Evolutionary conservation across 2,329 filamentous ascomycete species (phyloP).

Genomic region (Tolypocladium cylindrosporum): DNA sequence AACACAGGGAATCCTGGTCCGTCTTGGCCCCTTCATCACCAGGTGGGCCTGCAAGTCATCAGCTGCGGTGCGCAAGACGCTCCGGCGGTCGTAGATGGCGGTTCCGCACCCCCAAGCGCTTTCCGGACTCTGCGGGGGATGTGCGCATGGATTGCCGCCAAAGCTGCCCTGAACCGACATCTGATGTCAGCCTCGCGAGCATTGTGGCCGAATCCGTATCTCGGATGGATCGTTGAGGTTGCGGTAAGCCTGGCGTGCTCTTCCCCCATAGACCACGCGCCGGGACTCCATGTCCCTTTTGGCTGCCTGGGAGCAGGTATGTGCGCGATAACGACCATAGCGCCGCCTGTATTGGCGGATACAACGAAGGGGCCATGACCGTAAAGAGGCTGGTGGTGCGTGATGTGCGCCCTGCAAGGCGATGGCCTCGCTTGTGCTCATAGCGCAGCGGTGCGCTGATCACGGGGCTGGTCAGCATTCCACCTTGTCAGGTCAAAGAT

Average conservation of each 20-base stretch:
- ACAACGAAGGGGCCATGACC: no score
- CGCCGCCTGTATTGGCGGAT: neutral
- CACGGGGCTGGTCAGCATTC: neutral
- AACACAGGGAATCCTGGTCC: no score
- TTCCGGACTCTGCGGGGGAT: no score
- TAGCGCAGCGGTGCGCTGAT: neutral
- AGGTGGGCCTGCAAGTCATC: no score
- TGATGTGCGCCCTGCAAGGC: neutral
- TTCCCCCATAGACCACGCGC: neutral
- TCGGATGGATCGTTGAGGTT: neutral
- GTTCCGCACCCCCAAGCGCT: no score
- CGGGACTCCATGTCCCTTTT: neutral
- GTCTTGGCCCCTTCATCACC: neutral
- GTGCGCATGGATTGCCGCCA: no score
- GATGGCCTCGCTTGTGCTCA: no score
- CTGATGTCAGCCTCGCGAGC: neutral
- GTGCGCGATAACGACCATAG: neutral
- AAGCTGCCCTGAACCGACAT: neutral
- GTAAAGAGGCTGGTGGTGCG: no score
- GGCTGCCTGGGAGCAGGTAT: neutral
- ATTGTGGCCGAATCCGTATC: neutral
- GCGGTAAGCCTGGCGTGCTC: neutral
- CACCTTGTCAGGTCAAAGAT: neutral
- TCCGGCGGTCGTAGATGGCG: no score
- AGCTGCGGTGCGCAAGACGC: no score